A percentile compares a stretch with the other conserved stretches of the same genome.
Conservation (phyloP, 176 grass and related monocot genomes). For the Poa annua region DNA sequence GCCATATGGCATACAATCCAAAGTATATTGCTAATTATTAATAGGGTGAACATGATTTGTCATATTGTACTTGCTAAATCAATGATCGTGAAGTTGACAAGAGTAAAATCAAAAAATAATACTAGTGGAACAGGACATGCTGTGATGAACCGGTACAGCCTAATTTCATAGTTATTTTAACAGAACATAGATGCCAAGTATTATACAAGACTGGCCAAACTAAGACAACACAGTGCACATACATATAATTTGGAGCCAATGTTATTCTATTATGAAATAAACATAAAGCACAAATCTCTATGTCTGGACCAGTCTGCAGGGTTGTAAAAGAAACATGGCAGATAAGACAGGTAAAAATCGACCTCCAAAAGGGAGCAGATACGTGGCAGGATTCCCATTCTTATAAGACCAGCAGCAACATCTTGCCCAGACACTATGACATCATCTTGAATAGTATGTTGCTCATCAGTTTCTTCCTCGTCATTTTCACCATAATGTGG, state of each 20-base stretch:
- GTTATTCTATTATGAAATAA: not conserved
- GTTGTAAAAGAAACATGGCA: constrained; percentile 9
- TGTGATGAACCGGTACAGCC: not conserved
- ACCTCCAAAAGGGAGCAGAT: constrained; percentile 95
- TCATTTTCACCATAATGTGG: constrained; percentile 53
- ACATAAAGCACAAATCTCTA: constrained; percentile 24
- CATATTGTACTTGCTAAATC: not conserved
- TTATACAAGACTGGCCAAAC: not conserved
- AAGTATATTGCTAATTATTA: constrained; percentile 18
- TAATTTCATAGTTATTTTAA: not conserved
- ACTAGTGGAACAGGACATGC: constrained; percentile 5
- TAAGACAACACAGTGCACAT: not conserved
- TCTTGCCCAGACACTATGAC: constrained; percentile 87
- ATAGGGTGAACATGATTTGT: constrained; percentile 26
- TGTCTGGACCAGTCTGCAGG: not conserved
- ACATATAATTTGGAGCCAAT: not conserved
- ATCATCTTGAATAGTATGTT: constrained; percentile 83
- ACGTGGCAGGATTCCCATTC: constrained; percentile 89
- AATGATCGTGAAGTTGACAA: not conserved
- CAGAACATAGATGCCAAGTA: not conserved
- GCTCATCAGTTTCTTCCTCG: constrained; percentile 73
- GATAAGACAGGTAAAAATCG: constrained; percentile 20
- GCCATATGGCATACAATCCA: not conserved
- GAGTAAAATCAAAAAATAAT: constrained; percentile 9
- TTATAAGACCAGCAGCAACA: constrained; percentile 88